These are phyloP conservation scores for Mercurialis annua DNA, from an alignment of 345 rosid genomes.

Conservation along the genomic window DNA sequence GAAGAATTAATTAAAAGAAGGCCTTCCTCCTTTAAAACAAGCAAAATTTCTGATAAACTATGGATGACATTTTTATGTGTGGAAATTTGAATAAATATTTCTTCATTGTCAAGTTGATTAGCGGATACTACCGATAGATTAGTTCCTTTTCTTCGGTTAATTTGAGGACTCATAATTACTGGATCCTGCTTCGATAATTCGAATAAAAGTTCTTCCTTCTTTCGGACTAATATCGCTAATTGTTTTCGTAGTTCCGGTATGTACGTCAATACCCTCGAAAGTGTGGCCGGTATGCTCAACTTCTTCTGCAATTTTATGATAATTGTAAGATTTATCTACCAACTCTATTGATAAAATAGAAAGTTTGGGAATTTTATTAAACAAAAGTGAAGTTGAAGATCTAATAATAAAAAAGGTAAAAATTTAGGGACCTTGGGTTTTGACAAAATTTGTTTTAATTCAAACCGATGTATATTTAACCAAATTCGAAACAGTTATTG, in stretches of 20 bases:
- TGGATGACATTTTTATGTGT: slow-evolving; percentile 3
- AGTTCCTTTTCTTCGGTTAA: slow-evolving; percentile 21
- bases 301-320: slow-evolving; percentile 47
- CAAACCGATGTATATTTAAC: too few species aligned
- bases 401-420: too few species aligned
- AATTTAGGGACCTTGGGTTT: too few species aligned
- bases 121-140: slow-evolving; percentile 26
- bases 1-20: slow-evolving; percentile 43
- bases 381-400: too few species aligned
- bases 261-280: slow-evolving; percentile 41
- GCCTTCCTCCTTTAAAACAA: slow-evolving; percentile 42
- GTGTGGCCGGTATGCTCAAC: slow-evolving; percentile 50
- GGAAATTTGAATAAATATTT: slow-evolving; percentile 48
- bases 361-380: too few species aligned
- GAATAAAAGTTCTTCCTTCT: slow-evolving; percentile 46
- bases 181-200: slow-evolving; percentile 25
- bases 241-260: slow-evolving; percentile 52
- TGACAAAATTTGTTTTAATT: too few species aligned
- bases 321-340: too few species aligned
- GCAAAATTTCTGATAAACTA: slow-evolving; percentile 46
- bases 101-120: slow-evolving; percentile 39
- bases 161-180: slow-evolving; percentile 3
- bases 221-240: slow-evolving; percentile 31
- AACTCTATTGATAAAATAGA: too few species aligned
- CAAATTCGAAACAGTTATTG: too few species aligned